These are phyloP conservation scores for Neofusicoccum cordaticola DNA, from an alignment of 2,329 filamentous ascomycete species.

Conservation along the genomic window DNA sequence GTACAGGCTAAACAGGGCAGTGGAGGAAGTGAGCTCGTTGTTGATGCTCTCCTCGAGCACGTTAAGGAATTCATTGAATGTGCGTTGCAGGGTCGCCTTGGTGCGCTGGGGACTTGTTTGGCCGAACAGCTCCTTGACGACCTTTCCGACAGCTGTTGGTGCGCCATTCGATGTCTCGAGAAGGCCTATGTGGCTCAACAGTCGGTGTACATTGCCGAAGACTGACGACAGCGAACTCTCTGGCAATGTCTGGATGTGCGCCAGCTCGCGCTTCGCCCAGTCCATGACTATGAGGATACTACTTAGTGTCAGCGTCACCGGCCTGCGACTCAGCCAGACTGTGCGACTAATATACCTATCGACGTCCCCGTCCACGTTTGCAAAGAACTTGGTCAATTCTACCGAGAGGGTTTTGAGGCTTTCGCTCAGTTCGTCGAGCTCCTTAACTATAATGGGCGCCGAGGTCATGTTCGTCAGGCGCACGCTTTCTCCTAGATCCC, in stretches of 20 bases:
- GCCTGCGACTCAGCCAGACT: constrained; percentile 13
- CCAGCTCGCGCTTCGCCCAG: constrained; percentile 84
- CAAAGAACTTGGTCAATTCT: constrained; percentile 88
- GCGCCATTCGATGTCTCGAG: constrained; percentile 38
- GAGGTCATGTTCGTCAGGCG: constrained; percentile 88
- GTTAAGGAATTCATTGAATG: constrained; percentile 81
- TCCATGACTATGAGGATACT: constrained; percentile 93
- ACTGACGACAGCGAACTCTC: constrained; percentile 65
- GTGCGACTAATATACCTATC: constrained; percentile 59
- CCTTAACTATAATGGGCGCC: constrained; percentile 77
- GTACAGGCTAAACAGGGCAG: constrained; percentile 83
- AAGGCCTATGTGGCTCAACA: constrained; percentile 61
- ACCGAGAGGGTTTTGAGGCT: constrained; percentile 79
- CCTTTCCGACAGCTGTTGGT: constrained; percentile 66
- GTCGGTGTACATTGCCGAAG: constrained; percentile 79
- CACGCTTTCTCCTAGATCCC: constrained; percentile 90
- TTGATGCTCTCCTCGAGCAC: constrained; percentile 88
- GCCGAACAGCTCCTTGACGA: constrained; percentile 74
- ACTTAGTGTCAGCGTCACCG: constrained; percentile 23
- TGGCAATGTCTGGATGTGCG: constrained; percentile 62
- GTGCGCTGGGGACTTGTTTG: constrained; percentile 78
- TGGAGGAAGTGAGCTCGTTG: constrained; percentile 75
- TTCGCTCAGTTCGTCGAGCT: constrained; percentile 82
- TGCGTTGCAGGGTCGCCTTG: constrained; percentile 74
- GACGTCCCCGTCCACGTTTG: constrained; percentile 88